A percentile compares a stretch with the other conserved stretches of the same genome.
These are phyloP conservation scores for Fusarium floridanum DNA, from an alignment of 2,329 filamentous ascomycete species.

Conservation along the genomic window DNA sequence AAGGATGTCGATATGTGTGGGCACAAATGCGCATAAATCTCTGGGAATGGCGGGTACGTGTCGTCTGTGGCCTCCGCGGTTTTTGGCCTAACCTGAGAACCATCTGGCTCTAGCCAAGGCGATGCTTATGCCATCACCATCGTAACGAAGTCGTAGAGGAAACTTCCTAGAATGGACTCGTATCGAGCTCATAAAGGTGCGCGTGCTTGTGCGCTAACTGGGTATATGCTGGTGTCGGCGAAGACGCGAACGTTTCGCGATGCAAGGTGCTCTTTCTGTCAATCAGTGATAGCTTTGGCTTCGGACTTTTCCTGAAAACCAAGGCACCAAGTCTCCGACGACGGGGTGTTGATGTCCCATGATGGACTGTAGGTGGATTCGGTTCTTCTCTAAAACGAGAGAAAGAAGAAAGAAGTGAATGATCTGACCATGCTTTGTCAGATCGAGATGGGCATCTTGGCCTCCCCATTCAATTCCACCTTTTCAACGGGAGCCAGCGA, in stretches of 20 bases:
- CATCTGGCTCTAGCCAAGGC: constrained; percentile 8
- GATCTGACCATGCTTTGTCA: background rate
- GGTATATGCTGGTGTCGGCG: background rate
- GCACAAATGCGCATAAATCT: background rate
- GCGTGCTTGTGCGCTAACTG: background rate
- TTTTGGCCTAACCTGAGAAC: background rate
- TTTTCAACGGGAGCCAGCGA: background rate
- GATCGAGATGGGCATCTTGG: background rate
- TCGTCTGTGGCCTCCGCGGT: background rate
- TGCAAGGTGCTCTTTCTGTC: background rate
- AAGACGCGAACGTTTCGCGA: background rate
- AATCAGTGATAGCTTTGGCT: background rate
- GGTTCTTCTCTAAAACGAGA: background rate
- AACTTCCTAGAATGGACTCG: background rate
- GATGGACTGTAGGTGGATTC: background rate
- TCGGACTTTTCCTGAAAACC: background rate
- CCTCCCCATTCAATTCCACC: background rate
- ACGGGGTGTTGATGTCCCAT: background rate
- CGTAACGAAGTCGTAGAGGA: constrained; percentile 2
- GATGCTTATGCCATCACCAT: background rate
- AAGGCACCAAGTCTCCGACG: background rate
- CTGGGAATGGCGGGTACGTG: background rate
- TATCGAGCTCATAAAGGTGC: constrained; percentile 1
- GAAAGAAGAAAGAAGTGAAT: background rate
- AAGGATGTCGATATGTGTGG: background rate